Conservation (phyloP, 495 filamentous ascomycete genomes). For the Neurospora sp. region DNA sequence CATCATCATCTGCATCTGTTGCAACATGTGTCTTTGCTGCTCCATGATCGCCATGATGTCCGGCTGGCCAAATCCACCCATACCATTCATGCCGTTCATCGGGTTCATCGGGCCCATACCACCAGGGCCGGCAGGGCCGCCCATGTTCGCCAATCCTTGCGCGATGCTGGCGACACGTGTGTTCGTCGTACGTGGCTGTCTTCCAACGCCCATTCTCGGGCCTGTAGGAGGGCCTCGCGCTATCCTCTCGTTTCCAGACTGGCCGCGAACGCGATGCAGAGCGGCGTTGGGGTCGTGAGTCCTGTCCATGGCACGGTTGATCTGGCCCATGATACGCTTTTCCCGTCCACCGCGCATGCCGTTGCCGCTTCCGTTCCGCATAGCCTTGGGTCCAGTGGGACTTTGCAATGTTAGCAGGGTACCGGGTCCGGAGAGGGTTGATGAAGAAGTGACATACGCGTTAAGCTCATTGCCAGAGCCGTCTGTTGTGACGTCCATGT, state of each 20-base stretch:
- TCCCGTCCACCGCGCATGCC: constrained; percentile 40
- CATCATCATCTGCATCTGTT: constrained; percentile 57
- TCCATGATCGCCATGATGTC: constrained; percentile 77
- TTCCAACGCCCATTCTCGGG: constrained; percentile 46
- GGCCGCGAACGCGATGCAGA: constrained; percentile 71
- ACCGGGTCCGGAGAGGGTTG: neutral
- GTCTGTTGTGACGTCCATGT: constrained; percentile 51
- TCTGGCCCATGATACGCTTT: constrained; percentile 76
- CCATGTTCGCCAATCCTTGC: constrained; percentile 29
- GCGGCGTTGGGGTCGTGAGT: constrained; percentile 46
- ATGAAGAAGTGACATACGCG: constrained; percentile 48
- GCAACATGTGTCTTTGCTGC: constrained; percentile 83
- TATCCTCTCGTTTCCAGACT: constrained; percentile 65
- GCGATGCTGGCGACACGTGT: constrained; percentile 33
- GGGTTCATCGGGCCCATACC: constrained; percentile 24
- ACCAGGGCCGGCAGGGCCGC: constrained; percentile 16
- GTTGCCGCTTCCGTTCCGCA: constrained; percentile 56
- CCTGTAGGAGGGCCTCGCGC: constrained; percentile 64
- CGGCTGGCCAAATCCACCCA: constrained; percentile 48
- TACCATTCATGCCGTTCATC: constrained; percentile 31
- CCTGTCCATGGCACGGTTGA: constrained; percentile 80
- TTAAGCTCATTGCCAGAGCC: constrained; percentile 39
- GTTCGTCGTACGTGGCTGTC: constrained; percentile 42
- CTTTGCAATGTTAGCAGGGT: neutral
- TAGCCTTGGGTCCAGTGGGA: constrained; percentile 79